phyloP scores from a whole-genome alignment of 495 filamentous ascomycete genomes.

The Wilcoxina mikolae region DNA sequence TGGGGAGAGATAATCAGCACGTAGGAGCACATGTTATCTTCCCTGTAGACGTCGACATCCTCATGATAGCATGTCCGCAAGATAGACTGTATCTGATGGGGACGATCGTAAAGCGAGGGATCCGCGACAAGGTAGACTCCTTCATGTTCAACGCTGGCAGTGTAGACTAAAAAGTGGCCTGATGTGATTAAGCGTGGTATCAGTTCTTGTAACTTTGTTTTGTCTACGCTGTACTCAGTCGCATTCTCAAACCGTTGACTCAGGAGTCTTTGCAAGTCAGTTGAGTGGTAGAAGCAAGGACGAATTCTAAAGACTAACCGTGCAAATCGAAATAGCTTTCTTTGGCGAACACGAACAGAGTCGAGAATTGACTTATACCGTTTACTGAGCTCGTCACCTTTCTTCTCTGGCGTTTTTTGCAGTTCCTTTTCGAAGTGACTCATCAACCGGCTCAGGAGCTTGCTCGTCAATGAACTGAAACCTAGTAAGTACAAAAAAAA shows the following conservation, averaged over 20 bases:
- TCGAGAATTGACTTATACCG: constrained; percentile 89
- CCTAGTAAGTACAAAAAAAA: constrained; percentile 12
- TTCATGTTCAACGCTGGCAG: constrained; percentile 48
- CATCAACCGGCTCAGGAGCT: constrained; percentile 72
- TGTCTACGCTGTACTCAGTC: constrained; percentile 75
- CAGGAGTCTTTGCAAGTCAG: constrained; percentile 43
- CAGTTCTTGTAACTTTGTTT: constrained; percentile 51
- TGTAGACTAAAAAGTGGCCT: constrained; percentile 72
- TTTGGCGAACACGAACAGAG: constrained; percentile 85
- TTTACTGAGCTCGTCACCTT: constrained; percentile 79
- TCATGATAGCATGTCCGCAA: constrained; percentile 79
- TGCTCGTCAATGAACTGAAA: constrained; percentile 67
- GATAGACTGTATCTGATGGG: constrained; percentile 66
- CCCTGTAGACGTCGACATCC: constrained; percentile 39
- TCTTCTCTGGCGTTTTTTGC: constrained; percentile 65
- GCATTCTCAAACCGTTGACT: constrained; percentile 90
- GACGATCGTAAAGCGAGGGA: constrained; percentile 55
- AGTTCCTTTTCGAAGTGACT: constrained; percentile 85
- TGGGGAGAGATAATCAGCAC: constrained; percentile 75
- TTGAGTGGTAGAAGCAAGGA: constrained; percentile 44
- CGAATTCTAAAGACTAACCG: constrained; percentile 12
- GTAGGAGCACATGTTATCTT: constrained; percentile 66
- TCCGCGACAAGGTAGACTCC: constrained; percentile 76
- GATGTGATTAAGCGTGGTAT: constrained; percentile 69
- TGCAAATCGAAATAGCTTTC: constrained; percentile 54